Percentiles rank a stretch among this genome's conserved stretches.
These are phyloP conservation scores for Boletus coccyginus DNA, from an alignment of 768 basidiomycete species.

Conservation along the genomic window DNA sequence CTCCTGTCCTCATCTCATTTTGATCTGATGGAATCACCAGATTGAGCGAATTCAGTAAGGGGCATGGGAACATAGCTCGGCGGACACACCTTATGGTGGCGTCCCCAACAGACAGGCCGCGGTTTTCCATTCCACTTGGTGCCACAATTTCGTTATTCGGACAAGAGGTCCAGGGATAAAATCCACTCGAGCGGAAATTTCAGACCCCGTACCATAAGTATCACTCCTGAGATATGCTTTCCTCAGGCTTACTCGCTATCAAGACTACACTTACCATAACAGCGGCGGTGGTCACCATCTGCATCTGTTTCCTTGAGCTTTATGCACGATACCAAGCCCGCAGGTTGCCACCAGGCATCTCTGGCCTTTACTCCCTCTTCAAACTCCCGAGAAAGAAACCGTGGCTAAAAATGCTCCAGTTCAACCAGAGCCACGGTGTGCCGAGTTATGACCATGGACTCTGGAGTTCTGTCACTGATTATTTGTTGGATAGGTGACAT, in stretches of 20 bases:
- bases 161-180: not conserved
- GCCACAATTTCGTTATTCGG: not conserved
- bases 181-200: not conserved
- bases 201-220: too few species aligned
- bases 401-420: constrained; percentile 8
- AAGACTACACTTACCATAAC: not conserved
- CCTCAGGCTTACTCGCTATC: not conserved
- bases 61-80: too few species aligned
- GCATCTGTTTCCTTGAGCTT: not conserved
- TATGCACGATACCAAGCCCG: not conserved
- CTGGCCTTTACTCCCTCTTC: constrained; percentile 4
- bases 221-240: not conserved
- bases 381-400: not conserved
- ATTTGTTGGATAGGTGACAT: constrained; percentile 7
- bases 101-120: not conserved
- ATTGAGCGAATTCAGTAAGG: too few species aligned
- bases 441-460: not conserved
- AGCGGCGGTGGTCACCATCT: not conserved
- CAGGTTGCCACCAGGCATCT: constrained; percentile 11
- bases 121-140: not conserved
- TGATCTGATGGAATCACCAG: too few species aligned
- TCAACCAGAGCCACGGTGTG: constrained; percentile 12
- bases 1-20: too few species aligned
- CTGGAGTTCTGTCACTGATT: not conserved
- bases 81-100: too few species aligned